A percentile compares a stretch with the other conserved stretches of the same genome.
Conservation (phyloP, 2,329 filamentous ascomycete species). For the Stenocarpella maydis region DNA sequence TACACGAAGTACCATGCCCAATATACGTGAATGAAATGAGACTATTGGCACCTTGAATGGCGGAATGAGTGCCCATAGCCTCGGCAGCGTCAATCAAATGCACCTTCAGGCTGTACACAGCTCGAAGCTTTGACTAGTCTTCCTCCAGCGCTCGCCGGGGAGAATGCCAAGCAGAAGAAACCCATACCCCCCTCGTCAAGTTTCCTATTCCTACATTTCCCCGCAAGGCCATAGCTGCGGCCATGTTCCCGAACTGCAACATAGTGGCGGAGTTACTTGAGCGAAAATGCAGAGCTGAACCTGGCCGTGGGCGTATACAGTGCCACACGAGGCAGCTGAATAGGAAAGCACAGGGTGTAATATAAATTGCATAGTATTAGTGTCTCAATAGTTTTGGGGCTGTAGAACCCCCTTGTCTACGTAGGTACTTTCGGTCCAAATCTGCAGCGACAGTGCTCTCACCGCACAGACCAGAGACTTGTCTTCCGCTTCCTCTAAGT, state of each 20-base stretch:
- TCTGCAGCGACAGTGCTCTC: too few relatives aligned
- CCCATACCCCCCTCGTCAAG: background rate
- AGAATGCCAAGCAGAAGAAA: background rate
- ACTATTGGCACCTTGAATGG: constrained; percentile 19
- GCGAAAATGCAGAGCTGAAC: background rate
- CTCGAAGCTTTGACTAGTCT: background rate
- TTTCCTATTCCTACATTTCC: background rate
- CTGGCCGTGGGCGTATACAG: background rate
- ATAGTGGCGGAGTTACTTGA: background rate
- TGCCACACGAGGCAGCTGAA: background rate
- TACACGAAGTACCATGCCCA: background rate
- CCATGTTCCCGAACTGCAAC: background rate
- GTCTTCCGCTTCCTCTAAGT: too few relatives aligned
- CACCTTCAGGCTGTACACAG: background rate
- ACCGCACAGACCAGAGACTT: too few relatives aligned
- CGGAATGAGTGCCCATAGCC: background rate
- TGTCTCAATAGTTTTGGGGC: background rate
- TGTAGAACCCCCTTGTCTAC: too few relatives aligned
- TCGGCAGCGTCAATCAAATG: background rate
- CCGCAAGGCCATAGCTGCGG: constrained; percentile 6
- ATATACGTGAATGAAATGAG: background rate
- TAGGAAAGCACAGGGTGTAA: background rate
- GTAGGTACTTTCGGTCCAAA: too few relatives aligned
- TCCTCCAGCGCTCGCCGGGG: background rate
- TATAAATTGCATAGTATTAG: background rate